Evolutionary conservation across 176 grass and related monocot genomes (phyloP).

Genomic region (Carex littledalei): DNA sequence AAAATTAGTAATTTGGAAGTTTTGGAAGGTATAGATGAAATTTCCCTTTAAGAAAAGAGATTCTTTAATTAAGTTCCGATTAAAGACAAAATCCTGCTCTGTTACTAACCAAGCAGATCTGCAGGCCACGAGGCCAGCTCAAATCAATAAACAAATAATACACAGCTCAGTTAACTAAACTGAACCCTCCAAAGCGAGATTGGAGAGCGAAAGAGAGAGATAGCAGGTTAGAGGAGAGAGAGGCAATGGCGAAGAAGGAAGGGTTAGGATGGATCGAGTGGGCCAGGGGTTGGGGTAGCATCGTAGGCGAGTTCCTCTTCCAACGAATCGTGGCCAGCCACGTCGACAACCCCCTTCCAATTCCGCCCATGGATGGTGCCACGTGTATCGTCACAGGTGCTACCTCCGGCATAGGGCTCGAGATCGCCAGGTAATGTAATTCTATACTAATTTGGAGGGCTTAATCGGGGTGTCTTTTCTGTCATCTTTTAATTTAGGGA

Average conservation of each 20-base stretch:
- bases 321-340: constrained; percentile 97
- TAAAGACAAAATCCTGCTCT: no score
- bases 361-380: constrained; percentile 67
- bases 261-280: constrained; percentile 90
- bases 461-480: not conserved
- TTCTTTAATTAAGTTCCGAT: no score
- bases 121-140: not conserved
- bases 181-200: not conserved
- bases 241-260: constrained; percentile 39
- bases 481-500: not conserved
- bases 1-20: no score
- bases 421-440: constrained; percentile 80
- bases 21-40: no score
- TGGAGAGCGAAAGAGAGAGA: not conserved
- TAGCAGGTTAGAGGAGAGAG: not conserved
- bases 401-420: constrained; percentile 89
- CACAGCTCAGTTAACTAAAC: not conserved
- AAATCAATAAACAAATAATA: not conserved
- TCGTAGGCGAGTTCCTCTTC: constrained; percentile 88
- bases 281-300: constrained; percentile 52
- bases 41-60: no score
- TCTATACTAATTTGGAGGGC: not conserved
- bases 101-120: not conserved
- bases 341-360: constrained; percentile 65
- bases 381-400: constrained; percentile 74